Conservation (phyloP, 176 grass and related monocot species). For the Saccharum officinarum region DNA sequence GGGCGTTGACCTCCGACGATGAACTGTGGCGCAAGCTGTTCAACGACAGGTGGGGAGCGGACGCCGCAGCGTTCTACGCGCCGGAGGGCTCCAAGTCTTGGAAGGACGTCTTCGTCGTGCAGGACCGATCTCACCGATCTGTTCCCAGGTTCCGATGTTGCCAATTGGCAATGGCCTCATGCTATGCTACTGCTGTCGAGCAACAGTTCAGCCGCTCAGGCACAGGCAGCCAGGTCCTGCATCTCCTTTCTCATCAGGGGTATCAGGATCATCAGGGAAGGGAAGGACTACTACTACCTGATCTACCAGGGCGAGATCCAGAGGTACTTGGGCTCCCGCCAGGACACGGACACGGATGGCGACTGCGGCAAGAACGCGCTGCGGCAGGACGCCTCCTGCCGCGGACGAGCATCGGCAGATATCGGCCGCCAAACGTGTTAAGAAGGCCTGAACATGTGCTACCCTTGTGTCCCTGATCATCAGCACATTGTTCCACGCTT, state of each 20-base stretch:
- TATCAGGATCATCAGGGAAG: constrained; percentile 80
- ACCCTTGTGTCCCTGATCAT: not conserved
- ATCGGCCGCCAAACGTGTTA: constrained; percentile 53
- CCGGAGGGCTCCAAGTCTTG: constrained; percentile 59
- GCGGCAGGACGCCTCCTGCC: not conserved
- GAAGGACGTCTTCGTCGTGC: constrained; percentile 78
- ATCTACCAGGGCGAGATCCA: constrained; percentile 89
- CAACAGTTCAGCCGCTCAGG: constrained; percentile 35
- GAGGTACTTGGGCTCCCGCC: constrained; percentile 53
- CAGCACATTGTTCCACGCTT: not conserved
- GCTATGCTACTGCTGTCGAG: not conserved
- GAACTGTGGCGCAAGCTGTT: constrained; percentile 33
- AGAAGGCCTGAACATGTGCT: constrained; percentile 11
- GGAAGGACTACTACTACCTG: constrained; percentile 78
- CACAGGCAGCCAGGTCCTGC: constrained; percentile 49
- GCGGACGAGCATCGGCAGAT: constrained; percentile 42
- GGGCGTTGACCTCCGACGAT: constrained; percentile 43
- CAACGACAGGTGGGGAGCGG: constrained; percentile 61
- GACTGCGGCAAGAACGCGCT: not conserved
- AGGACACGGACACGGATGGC: not conserved
- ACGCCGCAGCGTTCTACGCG: constrained; percentile 60
- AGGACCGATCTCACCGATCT: constrained; percentile 46
- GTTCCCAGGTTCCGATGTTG: not conserved
- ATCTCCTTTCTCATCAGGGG: constrained; percentile 57
- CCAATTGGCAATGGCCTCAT: not conserved